phyloP scores from a whole-genome alignment of 345 rosid species.

The Luvunga scandens region DNA sequence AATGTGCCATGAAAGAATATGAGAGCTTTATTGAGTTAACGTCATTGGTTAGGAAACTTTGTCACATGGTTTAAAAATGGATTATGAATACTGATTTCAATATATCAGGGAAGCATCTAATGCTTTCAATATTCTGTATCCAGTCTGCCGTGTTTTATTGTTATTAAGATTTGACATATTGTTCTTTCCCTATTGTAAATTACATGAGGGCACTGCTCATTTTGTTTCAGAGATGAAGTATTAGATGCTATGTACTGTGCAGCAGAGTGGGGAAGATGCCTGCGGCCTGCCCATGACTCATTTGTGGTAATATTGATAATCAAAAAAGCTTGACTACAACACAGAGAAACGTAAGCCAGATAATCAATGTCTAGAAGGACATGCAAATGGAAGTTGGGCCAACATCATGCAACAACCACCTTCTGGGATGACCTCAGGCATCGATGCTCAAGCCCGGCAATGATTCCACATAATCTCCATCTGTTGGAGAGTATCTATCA shows the following conservation, averaged over 20 bases:
- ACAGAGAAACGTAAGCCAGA: not conserved
- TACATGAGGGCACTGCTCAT: constrained; percentile 9
- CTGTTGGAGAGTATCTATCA: constrained; percentile 29
- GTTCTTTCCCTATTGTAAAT: constrained; percentile 18
- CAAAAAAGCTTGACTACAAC: not conserved
- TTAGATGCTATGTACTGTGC: constrained; percentile 25
- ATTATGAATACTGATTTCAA: not conserved
- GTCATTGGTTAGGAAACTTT: constrained; percentile 3
- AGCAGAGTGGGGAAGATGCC: not conserved
- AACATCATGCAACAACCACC: not conserved
- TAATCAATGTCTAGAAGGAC: not conserved
- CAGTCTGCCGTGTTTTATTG: not conserved
- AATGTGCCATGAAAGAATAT: not conserved
- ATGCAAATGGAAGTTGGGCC: constrained; percentile 15
- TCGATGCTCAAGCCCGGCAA: constrained; percentile 24
- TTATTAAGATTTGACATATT: constrained; percentile 23
- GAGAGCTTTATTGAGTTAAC: not conserved
- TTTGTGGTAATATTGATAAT: not conserved
- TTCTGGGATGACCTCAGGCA: constrained; percentile 15
- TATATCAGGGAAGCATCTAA: not conserved
- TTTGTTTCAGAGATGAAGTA: constrained; percentile 22
- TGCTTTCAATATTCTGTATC: not conserved
- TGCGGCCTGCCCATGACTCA: constrained; percentile 15
- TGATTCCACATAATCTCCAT: constrained; percentile 21
- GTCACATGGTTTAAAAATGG: not conserved